phyloP scores from a whole-genome alignment of 352 stramenopile species.

The Globisporangium nodosum region DNA sequence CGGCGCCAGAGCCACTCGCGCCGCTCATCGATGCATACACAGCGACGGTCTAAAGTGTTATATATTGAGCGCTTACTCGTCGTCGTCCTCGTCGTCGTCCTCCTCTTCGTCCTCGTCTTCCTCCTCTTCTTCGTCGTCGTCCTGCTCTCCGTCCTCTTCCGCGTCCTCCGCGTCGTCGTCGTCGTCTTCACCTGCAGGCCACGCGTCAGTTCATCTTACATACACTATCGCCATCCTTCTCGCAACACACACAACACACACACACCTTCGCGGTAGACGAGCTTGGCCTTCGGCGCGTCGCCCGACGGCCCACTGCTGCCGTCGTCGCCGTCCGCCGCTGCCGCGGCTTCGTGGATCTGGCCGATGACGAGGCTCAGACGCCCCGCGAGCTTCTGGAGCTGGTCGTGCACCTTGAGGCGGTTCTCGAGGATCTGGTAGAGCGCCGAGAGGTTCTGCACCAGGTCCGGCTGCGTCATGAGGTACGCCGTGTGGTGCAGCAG shows the following conservation, averaged over 20 bases:
- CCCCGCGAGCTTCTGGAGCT: conserved; percentile 80
- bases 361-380: conserved; percentile 77
- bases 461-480: conserved; percentile 76
- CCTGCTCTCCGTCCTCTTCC: conserved; percentile 15
- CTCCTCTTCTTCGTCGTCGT: conserved; percentile 28
- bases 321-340: conserved; percentile 16
- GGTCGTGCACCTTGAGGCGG: conserved; percentile 71
- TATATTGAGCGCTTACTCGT: conserved; percentile 31
- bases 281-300: conserved; percentile 42
- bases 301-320: conserved; percentile 16
- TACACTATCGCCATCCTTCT: neutral
- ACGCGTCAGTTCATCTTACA: conserved; percentile 2
- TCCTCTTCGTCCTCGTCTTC: conserved; percentile 52
- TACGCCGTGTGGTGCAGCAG: conserved; percentile 84
- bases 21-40: conserved; percentile 4
- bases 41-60: neutral
- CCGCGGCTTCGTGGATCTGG: conserved; percentile 65
- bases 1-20: neutral
- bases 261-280: conserved; percentile 63
- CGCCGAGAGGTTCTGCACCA: conserved; percentile 73
- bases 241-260: neutral
- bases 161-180: conserved; percentile 22
- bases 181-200: conserved; percentile 18
- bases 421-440: conserved; percentile 85
- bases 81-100: conserved; percentile 27